These are phyloP conservation scores for Pseudotsuga menziesii DNA, from an alignment of 75 land plant genomes.

Conservation along the genomic window DNA sequence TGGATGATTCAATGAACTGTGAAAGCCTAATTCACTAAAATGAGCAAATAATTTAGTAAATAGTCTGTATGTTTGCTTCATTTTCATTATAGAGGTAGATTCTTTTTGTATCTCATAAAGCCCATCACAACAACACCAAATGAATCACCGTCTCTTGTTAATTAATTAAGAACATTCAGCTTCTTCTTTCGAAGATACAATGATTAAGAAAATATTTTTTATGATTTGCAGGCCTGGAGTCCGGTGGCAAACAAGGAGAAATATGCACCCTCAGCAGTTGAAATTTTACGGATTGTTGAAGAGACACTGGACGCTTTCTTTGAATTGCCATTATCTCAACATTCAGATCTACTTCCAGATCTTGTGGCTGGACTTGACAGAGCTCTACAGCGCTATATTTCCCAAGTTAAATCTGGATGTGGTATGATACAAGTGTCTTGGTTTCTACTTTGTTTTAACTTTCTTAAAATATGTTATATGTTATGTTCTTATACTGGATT, in stretches of 20 bases:
- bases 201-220: not conserved
- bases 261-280: conserved; percentile 80
- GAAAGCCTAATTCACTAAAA: too few relatives aligned
- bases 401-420: conserved; percentile 76
- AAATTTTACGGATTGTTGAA: conserved; percentile 73
- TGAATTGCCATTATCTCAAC: conserved; percentile 77
- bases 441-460: not conserved
- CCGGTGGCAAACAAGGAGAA: conserved; percentile 58
- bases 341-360: conserved; percentile 60
- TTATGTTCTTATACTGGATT: not conserved
- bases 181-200: not conserved
- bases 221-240: conserved; percentile 63
- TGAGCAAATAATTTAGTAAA: too few relatives aligned
- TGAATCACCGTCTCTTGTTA: not conserved
- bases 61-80: not conserved
- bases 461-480: too few relatives aligned
- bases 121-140: not conserved
- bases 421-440: conserved; percentile 35
- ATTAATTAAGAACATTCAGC: not conserved
- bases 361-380: conserved; percentile 68
- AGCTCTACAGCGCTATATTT: conserved; percentile 60
- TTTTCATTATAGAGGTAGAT: not conserved
- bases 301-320: conserved; percentile 90
- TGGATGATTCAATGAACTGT: too few relatives aligned
- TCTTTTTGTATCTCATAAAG: conserved; percentile 4